phyloP scores from a whole-genome alignment of 2,329 filamentous ascomycete species.

The Calonectria henricotiae region DNA sequence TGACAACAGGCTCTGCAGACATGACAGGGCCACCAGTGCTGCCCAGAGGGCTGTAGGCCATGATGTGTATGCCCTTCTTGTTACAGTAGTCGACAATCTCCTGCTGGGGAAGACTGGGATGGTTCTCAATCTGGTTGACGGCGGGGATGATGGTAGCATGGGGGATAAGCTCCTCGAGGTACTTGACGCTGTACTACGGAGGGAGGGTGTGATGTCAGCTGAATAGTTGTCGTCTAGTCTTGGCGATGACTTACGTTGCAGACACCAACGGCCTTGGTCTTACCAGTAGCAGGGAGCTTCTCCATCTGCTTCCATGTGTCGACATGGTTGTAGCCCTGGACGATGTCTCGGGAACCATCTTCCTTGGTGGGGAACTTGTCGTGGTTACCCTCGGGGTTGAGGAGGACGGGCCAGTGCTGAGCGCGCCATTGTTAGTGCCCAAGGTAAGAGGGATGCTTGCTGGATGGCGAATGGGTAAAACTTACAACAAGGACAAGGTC shows the following conservation, averaged over 20 bases:
- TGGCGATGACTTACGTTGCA: constrained; percentile 64
- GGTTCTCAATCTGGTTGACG: constrained; percentile 83
- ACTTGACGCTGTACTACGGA: constrained; percentile 69
- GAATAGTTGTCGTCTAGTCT: background rate
- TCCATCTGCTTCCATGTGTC: constrained; percentile 87
- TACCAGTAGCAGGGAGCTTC: constrained; percentile 74
- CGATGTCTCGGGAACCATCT: constrained; percentile 83
- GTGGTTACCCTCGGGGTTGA: constrained; percentile 86
- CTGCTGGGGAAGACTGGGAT: constrained; percentile 80
- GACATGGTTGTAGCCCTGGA: constrained; percentile 78
- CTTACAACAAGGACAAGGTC: constrained; percentile 81
- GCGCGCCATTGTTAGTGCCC: background rate
- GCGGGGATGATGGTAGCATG: constrained; percentile 72
- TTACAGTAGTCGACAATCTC: constrained; percentile 81
- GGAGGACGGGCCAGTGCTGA: constrained; percentile 85
- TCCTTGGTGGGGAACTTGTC: constrained; percentile 82
- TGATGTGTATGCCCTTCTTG: constrained; percentile 79
- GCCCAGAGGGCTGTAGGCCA: constrained; percentile 80
- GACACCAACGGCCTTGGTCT: constrained; percentile 70
- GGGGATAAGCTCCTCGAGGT: constrained; percentile 71
- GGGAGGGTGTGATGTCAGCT: constrained; percentile 26
- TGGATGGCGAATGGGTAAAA: constrained; percentile 23
- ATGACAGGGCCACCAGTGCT: constrained; percentile 77
- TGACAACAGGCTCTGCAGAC: constrained; percentile 74
- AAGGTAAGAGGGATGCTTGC: background rate